phyloP scores from a whole-genome alignment of 352 stramenopile genomes.

The Globisporangium paroecandrum region DNA sequence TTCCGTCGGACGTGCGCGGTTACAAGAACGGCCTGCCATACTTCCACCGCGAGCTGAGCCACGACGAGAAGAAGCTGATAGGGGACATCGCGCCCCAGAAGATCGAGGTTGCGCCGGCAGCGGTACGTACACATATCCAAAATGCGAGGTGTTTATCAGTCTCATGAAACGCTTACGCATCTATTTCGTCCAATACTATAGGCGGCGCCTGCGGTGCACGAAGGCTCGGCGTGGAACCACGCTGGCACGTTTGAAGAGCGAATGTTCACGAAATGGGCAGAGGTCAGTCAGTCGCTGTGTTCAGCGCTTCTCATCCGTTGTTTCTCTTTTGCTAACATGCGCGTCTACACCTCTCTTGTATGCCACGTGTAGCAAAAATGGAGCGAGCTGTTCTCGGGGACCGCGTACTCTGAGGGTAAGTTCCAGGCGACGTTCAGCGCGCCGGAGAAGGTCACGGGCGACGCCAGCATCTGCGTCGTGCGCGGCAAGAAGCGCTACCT shows the following conservation, averaged over 20 bases:
- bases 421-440: conserved; percentile 48
- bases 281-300: conserved; percentile 22
- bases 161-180: background rate
- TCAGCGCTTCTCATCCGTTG: background rate
- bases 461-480: conserved; percentile 87
- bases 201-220: conserved; percentile 35
- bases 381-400: conserved; percentile 46
- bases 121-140: conserved; percentile 15
- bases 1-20: conserved; percentile 54
- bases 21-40: conserved; percentile 90
- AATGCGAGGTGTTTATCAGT: background rate
- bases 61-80: conserved; percentile 95
- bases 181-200: background rate
- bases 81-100: conserved; percentile 93
- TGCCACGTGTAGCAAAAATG: conserved; percentile 41
- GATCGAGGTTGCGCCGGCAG: conserved; percentile 44
- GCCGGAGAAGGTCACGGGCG: conserved; percentile 68
- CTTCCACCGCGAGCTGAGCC: conserved; percentile 97
- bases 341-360: background rate
- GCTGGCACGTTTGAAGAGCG: conserved; percentile 91
- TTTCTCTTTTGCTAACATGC: background rate
- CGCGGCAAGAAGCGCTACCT: conserved; percentile 87
- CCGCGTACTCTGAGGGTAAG: conserved; percentile 38
- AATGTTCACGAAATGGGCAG: conserved; percentile 83
- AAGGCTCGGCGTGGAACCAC: conserved; percentile 89